A percentile compares a stretch with the other conserved stretches of the same genome.
Evolutionary conservation across 129 eudicot genomes (phyloP).

Genomic region (Flaveria linearis): DNA sequence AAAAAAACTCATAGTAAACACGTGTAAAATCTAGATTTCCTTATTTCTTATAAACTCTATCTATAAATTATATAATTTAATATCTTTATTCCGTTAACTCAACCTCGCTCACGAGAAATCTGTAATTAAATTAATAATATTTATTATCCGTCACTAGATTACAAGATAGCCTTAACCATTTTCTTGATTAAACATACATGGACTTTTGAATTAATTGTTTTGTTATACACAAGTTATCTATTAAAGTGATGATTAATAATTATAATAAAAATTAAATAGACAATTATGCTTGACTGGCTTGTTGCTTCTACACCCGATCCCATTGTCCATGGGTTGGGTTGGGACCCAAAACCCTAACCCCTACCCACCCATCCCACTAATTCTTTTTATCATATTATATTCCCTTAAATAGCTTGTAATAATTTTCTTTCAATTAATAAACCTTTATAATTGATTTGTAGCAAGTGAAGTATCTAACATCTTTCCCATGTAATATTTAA

Average conservation of each 20-base stretch:
- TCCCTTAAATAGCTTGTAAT: neutral
- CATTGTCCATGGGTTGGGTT: constrained; percentile 21
- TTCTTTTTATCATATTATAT: neutral
- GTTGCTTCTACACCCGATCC: constrained; percentile 24
- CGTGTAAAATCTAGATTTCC: too few species aligned
- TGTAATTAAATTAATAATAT: too few species aligned
- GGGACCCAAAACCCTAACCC: constrained; percentile 34
- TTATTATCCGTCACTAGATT: too few species aligned
- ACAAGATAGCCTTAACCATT: neutral
- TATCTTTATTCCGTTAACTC: too few species aligned
- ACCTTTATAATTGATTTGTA: neutral
- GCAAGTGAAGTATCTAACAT: neutral
- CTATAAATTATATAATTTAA: too few species aligned
- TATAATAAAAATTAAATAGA: constrained; percentile 15
- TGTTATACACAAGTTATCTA: neutral
- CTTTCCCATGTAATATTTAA: too few species aligned
- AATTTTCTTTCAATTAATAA: neutral
- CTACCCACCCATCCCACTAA: constrained; percentile 15
- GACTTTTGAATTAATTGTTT: neutral
- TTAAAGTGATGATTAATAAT: neutral
- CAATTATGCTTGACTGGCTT: constrained; percentile 30
- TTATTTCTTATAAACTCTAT: too few species aligned
- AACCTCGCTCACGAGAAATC: too few species aligned
- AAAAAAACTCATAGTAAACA: too few species aligned
- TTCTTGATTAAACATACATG: neutral